These are phyloP conservation scores for Umbilicaria muhlenbergii DNA, from an alignment of 495 filamentous ascomycete species.

Conservation along the genomic window DNA sequence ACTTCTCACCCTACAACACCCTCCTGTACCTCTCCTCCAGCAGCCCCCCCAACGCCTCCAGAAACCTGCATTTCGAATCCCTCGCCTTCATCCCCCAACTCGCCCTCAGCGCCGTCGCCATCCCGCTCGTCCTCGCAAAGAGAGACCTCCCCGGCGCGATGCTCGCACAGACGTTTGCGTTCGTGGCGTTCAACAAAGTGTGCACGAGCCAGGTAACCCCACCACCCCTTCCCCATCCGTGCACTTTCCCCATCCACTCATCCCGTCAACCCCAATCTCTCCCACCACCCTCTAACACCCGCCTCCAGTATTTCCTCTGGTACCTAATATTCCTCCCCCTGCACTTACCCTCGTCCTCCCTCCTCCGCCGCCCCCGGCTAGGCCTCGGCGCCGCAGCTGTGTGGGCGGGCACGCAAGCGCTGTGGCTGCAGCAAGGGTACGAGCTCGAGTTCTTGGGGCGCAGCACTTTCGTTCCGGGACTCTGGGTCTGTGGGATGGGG, in stretches of 20 bases:
- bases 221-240: not conserved
- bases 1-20: conserved; percentile 93
- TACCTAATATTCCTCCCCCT: conserved; percentile 87
- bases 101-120: conserved; percentile 52
- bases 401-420: conserved; percentile 59
- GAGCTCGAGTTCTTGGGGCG: conserved; percentile 73
- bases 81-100: conserved; percentile 84
- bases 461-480: conserved; percentile 72
- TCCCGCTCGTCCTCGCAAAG: conserved; percentile 72
- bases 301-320: conserved; percentile 90
- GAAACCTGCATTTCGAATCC: conserved; percentile 44
- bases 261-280: not conserved
- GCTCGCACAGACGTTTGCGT: conserved; percentile 97
- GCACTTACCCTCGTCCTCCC: conserved; percentile 66
- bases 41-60: conserved; percentile 17
- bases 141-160: conserved; percentile 70
- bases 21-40: conserved; percentile 74
- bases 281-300: not conserved
- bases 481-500: conserved; percentile 55
- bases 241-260: not conserved
- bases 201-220: conserved; percentile 80
- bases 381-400: conserved; percentile 47
- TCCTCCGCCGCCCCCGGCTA: conserved; percentile 38
- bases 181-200: conserved; percentile 96
- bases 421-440: conserved; percentile 84